Percentiles rank a stretch among this genome's conserved stretches.
phyloP scores from a whole-genome alignment of 768 basidiomycete species.

The Boletus sp. region DNA sequence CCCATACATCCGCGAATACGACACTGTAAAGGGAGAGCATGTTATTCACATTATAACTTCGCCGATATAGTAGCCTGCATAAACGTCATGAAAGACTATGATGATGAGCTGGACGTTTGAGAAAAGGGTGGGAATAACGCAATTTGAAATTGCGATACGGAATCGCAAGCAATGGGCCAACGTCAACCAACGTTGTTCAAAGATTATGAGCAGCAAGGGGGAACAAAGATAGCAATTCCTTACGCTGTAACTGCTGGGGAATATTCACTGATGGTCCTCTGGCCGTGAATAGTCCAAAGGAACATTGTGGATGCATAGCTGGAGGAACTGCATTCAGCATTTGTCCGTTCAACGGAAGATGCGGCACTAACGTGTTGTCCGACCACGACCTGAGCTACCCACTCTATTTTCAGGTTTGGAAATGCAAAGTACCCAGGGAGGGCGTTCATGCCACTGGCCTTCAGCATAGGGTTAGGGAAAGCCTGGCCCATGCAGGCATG shows the following conservation, averaged over 20 bases:
- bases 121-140: constrained; percentile 20
- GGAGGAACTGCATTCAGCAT: neutral
- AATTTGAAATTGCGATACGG: constrained; percentile 29
- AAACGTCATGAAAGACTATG: neutral
- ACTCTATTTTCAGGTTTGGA: too few species aligned
- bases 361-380: constrained; percentile 25
- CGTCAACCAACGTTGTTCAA: neutral
- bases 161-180: constrained; percentile 7
- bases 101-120: constrained; percentile 4
- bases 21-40: constrained; percentile 4
- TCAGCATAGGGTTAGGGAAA: too few species aligned
- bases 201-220: too few species aligned
- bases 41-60: neutral
- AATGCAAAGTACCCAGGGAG: too few species aligned
- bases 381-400: constrained; percentile 6
- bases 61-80: neutral
- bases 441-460: too few species aligned
- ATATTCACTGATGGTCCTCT: neutral
- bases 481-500: too few species aligned
- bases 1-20: constrained; percentile 8
- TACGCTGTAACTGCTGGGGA: neutral
- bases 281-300: constrained; percentile 18
- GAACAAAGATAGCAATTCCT: too few species aligned
- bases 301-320: constrained; percentile 29
- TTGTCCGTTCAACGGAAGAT: neutral